Evolutionary conservation across 805 yeast genomes (phyloP).

Genomic region (Barnettozyma sucrosica): DNA sequence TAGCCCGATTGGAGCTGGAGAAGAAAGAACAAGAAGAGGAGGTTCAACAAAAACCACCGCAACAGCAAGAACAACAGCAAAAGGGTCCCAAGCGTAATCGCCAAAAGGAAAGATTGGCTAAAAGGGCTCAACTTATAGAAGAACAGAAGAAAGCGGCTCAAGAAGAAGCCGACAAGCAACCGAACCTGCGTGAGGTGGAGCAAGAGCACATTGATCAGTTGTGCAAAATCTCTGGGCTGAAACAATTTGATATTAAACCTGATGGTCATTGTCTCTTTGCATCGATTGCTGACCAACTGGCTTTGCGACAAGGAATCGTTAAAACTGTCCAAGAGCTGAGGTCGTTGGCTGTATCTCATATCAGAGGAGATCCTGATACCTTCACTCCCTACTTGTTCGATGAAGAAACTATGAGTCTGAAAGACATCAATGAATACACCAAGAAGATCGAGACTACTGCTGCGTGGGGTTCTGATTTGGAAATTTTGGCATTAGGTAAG

Average conservation of each 20-base stretch:
- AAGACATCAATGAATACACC: conserved; percentile 64
- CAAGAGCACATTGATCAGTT: conserved; percentile 54
- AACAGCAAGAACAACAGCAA: conserved; percentile 23
- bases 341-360: conserved; percentile 56
- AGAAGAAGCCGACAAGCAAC: conserved; percentile 57
- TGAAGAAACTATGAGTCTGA: conserved; percentile 59
- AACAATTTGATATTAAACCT: conserved; percentile 67
- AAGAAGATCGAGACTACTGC: conserved; percentile 67
- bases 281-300: conserved; percentile 74
- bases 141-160: conserved; percentile 61
- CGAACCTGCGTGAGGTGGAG: conserved; percentile 70
- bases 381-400: conserved; percentile 81
- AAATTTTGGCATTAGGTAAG: conserved; percentile 73
- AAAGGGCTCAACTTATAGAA: conserved; percentile 64
- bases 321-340: conserved; percentile 51
- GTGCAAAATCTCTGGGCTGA: conserved; percentile 43
- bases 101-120: conserved; percentile 77
- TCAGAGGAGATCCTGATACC: conserved; percentile 57
- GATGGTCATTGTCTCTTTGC: conserved; percentile 95
- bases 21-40: conserved; percentile 21
- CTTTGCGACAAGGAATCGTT: conserved; percentile 39
- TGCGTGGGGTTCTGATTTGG: conserved; percentile 96
- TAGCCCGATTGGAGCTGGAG: conserved; percentile 51
- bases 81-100: conserved; percentile 58
- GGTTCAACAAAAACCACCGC: conserved; percentile 5